Base-by-base conservation (phyloP, 2,329 filamentous ascomycete species). In the Orbilia oligospora region DNA sequence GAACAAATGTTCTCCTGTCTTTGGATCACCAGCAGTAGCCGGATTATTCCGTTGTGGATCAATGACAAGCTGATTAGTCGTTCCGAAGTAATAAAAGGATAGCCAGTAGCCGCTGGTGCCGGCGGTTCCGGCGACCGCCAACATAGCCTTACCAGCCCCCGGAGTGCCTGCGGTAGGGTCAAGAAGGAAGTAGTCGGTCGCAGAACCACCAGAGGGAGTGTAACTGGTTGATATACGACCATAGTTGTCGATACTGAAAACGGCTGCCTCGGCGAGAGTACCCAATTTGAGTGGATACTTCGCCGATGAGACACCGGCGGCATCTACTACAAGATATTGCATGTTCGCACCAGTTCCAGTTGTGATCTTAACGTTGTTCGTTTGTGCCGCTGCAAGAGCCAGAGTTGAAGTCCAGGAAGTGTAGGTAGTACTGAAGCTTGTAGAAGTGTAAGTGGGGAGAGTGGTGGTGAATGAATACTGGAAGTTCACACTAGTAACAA, bases 41-140 rank as follows among this genome's bases (percentile, higher is more conserved):
- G 55, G 55, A 24, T 61, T 61, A 24, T 61, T 61, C 3, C 55
- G 33, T 18, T 61, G 55, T 3, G 55, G 55, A 9, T 61, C 55
- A 24, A 61, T 44, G 8, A 22, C 5, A 10, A 61, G n/a, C 16
- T n/a, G 5, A 5, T 38, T 61, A 27, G 3, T 16, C 3, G 36
- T 16, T 6, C 30, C 55, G 12, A 1, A 61, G 8, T 16, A 22
- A 33, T 61, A 61, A 18, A 61, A 61, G 9, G 30, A 24, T 9
- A 61, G n/a, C 55, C 55, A 61, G 55, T 61, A 61, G 38, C 55
- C 55, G 12, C 33, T 8, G 4, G 24, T 24, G 38, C 55, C 55
- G 12, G 55, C n/a, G 4, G 24, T 24, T 24, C 30, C 30, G 8
- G 22, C 49, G 3, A 53, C 12, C 3, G 49, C 27, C 53, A 56